phyloP scores from a whole-genome alignment of 2,329 filamentous ascomycete genomes.

The Claviceps monticola region DNA sequence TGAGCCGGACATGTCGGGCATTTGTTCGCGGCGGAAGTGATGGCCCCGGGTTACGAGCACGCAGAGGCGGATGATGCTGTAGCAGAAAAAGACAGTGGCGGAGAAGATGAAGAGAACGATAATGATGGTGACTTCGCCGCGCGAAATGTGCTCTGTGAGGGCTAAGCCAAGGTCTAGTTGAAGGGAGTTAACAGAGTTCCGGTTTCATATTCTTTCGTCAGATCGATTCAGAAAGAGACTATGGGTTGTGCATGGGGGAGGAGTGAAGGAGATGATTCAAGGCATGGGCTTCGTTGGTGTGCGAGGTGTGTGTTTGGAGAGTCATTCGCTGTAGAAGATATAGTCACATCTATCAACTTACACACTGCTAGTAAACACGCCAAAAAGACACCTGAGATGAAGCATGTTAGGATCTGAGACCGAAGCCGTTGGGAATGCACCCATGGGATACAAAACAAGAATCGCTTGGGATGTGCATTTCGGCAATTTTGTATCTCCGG shows the following conservation, averaged over 20 bases:
- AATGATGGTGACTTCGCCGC: conserved; percentile 63
- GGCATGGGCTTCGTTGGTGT: background rate
- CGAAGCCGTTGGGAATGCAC: conserved; percentile 39
- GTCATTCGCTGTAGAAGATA: background rate
- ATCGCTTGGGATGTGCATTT: conserved; percentile 19
- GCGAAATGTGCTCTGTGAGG: conserved; percentile 47
- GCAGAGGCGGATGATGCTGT: conserved; percentile 60
- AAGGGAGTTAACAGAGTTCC: background rate
- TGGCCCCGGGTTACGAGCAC: conserved; percentile 45
- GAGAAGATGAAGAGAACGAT: conserved; percentile 65
- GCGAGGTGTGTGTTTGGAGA: background rate
- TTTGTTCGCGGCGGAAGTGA: conserved; percentile 11
- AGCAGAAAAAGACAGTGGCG: conserved; percentile 66
- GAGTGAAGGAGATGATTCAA: background rate
- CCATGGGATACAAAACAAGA: conserved; percentile 42
- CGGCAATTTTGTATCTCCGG: background rate
- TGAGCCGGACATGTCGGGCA: conserved; percentile 34
- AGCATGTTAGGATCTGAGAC: conserved; percentile 42
- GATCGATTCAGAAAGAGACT: background rate
- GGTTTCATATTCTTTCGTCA: background rate
- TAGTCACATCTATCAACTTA: conserved; percentile 29
- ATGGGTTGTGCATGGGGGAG: background rate
- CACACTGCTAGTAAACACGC: conserved; percentile 47
- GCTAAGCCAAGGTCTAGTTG: conserved; percentile 56
- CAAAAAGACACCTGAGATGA: conserved; percentile 52